Conservation (phyloP, 768 basidiomycete species). For the Suillus variegatus region DNA sequence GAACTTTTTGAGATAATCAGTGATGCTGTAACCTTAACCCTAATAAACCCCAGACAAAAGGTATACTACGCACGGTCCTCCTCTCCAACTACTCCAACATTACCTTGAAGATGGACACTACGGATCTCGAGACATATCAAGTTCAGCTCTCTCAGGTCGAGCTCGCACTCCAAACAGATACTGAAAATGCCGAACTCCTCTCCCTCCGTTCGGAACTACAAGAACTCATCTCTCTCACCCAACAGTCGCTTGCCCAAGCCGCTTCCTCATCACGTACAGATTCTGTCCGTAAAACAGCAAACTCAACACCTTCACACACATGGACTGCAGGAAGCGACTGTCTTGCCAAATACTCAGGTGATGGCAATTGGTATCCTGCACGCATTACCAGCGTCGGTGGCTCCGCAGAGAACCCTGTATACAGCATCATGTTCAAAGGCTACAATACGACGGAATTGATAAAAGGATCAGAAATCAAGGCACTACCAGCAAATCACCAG, state of each 20-base stretch:
- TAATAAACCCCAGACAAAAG: constrained; percentile 1
- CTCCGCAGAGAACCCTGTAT: constrained; percentile 77
- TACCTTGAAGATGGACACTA: constrained; percentile 44
- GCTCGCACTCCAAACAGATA: constrained; percentile 72
- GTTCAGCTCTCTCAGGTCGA: constrained; percentile 90
- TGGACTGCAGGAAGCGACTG: constrained; percentile 86
- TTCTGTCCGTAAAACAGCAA: constrained; percentile 53
- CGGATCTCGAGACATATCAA: constrained; percentile 88
- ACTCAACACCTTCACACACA: constrained; percentile 50
- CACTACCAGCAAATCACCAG: constrained; percentile 60
- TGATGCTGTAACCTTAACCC: constrained; percentile 2
- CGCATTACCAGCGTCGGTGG: constrained; percentile 85
- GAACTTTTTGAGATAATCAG: neutral
- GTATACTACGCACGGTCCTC: neutral
- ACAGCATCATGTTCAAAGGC: constrained; percentile 88
- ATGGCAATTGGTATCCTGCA: constrained; percentile 87
- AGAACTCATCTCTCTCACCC: constrained; percentile 81
- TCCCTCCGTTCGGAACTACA: constrained; percentile 76
- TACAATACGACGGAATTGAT: constrained; percentile 91
- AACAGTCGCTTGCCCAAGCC: constrained; percentile 68
- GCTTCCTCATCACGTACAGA: constrained; percentile 62
- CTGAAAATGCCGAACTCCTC: constrained; percentile 69
- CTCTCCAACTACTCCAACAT: neutral
- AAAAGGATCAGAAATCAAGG: constrained; percentile 68
- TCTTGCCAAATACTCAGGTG: constrained; percentile 82